These are phyloP conservation scores for Floccularia luteovirens DNA, from an alignment of 768 basidiomycete genomes.

Conservation along the genomic window DNA sequence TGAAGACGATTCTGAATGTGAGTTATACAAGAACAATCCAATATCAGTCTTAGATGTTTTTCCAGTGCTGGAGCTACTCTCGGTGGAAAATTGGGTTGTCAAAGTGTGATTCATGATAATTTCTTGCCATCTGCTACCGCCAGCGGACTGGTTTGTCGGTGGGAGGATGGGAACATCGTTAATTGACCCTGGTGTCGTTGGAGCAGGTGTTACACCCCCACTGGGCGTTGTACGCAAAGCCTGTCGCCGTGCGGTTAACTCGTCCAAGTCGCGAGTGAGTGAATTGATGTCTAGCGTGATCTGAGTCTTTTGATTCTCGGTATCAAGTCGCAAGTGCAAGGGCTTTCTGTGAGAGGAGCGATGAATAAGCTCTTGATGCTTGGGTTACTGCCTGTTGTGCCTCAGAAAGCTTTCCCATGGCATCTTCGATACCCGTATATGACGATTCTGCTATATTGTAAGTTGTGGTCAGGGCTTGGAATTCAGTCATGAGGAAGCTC, in stretches of 20 bases:
- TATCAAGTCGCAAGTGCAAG: constrained; percentile 14
- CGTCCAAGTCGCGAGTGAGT: constrained; percentile 10
- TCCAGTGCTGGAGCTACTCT: neutral
- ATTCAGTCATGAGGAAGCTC: constrained; percentile 5
- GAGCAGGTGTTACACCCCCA: neutral
- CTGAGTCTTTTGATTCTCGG: constrained; percentile 9
- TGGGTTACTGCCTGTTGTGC: constrained; percentile 5
- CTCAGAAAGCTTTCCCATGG: constrained; percentile 2
- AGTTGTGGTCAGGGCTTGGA: constrained; percentile 2
- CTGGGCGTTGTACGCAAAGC: constrained; percentile 4
- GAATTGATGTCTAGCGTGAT: constrained; percentile 9
- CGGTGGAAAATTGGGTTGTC: neutral
- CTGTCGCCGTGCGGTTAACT: constrained; percentile 11
- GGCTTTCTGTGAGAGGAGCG: constrained; percentile 9
- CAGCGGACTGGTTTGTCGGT: constrained; percentile 7
- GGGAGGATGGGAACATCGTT: constrained; percentile 5
- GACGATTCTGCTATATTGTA: constrained; percentile 1
- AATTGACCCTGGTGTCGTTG: neutral
- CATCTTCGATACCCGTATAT: constrained; percentile 2
- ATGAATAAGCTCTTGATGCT: constrained; percentile 11
- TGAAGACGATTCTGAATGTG: neutral
- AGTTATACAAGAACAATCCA: constrained; percentile 1
- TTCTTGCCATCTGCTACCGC: constrained; percentile 17
- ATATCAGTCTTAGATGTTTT: neutral
- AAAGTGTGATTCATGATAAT: constrained; percentile 8